Evolutionary conservation across 306 rosid genomes (phyloP), one percentile per base, ranked within the genome.

Genomic region (Aeschynomene evenia): DNA sequence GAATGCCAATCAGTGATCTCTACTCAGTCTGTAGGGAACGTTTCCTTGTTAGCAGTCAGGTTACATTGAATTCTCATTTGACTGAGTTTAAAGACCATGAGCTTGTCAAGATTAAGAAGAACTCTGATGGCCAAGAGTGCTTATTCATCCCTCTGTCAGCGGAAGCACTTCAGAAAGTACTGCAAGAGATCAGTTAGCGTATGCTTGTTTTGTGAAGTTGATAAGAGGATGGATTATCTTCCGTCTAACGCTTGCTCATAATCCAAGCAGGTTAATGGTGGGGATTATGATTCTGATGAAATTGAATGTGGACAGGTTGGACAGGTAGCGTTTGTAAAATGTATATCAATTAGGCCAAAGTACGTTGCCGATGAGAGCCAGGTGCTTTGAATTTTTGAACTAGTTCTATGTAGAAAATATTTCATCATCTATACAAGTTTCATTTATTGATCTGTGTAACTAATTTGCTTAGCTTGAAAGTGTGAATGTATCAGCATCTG

Each of bases 31-130:
- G 98, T 77, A 85, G 95, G 46, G 97, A 94, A 74, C 88, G 86
- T 58, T 94, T 94, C 83, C 87, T 94, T 2, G 89, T 89, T 48
- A 89, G 92, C 68, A 88, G 89, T 85, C 96, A 84, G 80, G 80
- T 86, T 74, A 88, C 94, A 6, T 79, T 94, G 22, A 94, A 88
- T 74, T 81, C 97, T 67, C 97, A 90, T 84, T 78, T 94, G 80
- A 88, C 96, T 1, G 98, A 90, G 78, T 88, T 94, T 79, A 88
- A 88, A 57, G 98, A 94, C 79, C 98, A 94, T 31, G 98, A 94
- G 58, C 79, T 94, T 83, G 87, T 94, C 51, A 94, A 94, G 82
- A 87, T 79, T 37, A 85, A 80, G 84, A 85, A 88, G 82, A 75
- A 88, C 73, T 74, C 96, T n/a, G 96, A 94, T 45, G 98, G 97